Conservation (phyloP, 768 basidiomycete species). For the Kwoniella sp. region DNA sequence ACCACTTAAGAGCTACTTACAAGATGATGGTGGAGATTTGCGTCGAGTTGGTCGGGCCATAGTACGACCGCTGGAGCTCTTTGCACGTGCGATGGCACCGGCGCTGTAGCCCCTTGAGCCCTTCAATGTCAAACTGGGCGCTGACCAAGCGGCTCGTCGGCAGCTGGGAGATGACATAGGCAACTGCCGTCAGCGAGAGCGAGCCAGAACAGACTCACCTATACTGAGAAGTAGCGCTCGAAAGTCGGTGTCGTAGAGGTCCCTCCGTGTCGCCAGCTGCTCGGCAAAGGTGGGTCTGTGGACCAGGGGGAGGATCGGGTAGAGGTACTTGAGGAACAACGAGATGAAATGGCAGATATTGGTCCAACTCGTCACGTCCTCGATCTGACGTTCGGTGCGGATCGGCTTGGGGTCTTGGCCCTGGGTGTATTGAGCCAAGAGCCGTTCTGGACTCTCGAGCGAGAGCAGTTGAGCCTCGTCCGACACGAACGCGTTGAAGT, state of each 20-base stretch:
- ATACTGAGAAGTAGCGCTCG: slow-evolving; percentile 40
- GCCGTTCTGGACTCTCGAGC: slow-evolving; percentile 26
- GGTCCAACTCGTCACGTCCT: slow-evolving; percentile 39
- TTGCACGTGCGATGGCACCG: slow-evolving; percentile 40
- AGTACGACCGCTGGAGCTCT: slow-evolving; percentile 35
- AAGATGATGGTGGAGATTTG: slow-evolving; percentile 43
- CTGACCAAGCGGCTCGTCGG: slow-evolving; percentile 38
- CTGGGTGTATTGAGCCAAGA: neutral
- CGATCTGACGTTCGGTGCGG: slow-evolving; percentile 25
- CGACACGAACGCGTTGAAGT: slow-evolving; percentile 15
- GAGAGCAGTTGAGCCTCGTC: slow-evolving; percentile 39
- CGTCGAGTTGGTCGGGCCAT: slow-evolving; percentile 38
- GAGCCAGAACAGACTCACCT: slow-evolving; percentile 21
- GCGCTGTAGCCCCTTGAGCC: slow-evolving; percentile 37
- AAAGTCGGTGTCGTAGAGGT: slow-evolving; percentile 38
- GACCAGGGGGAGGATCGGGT: slow-evolving; percentile 38
- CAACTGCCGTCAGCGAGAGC: slow-evolving; percentile 20
- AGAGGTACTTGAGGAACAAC: slow-evolving; percentile 39
- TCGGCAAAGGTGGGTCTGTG: slow-evolving; percentile 44
- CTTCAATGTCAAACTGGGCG: slow-evolving; percentile 41
- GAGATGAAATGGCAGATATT: slow-evolving; percentile 40
- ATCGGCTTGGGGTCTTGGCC: neutral
- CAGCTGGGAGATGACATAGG: slow-evolving; percentile 44
- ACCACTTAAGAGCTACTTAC: slow-evolving; percentile 19
- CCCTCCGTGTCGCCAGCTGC: slow-evolving; percentile 36